These are phyloP conservation scores for Curvularia lunata DNA, from an alignment of 2,329 filamentous ascomycete species.

Conservation along the genomic window DNA sequence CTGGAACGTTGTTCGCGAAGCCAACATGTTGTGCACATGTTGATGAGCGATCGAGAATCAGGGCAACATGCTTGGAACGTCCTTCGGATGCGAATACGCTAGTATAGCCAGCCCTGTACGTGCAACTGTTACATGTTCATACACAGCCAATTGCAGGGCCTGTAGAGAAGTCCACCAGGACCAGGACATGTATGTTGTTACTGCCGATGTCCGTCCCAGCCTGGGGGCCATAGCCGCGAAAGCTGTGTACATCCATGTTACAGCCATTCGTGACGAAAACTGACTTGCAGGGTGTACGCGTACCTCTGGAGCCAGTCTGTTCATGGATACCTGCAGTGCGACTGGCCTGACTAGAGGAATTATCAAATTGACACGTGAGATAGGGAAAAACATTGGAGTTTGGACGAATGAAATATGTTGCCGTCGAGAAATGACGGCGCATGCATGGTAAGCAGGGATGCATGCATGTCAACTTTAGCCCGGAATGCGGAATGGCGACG, in stretches of 20 bases:
- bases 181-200: neutral
- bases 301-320: neutral
- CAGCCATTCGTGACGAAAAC: neutral
- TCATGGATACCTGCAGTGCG: neutral
- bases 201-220: neutral
- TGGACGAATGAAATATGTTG: conserved; percentile 7
- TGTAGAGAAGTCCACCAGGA: neutral
- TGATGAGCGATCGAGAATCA: neutral
- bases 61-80: neutral
- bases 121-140: neutral
- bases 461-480: conserved; percentile 5
- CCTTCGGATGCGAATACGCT: neutral
- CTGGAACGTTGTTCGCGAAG: neutral
- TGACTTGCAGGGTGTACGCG: neutral
- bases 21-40: neutral
- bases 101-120: neutral
- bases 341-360: neutral
- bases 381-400: neutral
- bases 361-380: neutral
- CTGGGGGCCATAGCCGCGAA: neutral
- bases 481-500: neutral
- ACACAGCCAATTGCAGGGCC: neutral
- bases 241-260: neutral
- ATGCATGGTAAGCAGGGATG: conserved; percentile 1
- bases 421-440: neutral